Conservation (phyloP, 208 protist species). For the Angomonas deanei region DNA sequence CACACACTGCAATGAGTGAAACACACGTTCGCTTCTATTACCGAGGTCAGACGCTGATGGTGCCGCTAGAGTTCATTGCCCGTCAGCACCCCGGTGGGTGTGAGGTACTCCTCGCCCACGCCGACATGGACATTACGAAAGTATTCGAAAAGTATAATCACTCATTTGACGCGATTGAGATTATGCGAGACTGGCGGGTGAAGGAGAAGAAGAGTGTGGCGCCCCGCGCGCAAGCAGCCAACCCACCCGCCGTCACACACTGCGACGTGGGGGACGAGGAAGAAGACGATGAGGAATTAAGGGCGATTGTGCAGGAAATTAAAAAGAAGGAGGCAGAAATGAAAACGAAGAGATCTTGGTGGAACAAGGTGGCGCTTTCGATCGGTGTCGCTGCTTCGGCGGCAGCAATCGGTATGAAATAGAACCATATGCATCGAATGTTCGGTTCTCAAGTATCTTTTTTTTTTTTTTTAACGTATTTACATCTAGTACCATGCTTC, state of each 20-base stretch:
- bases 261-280: not conserved
- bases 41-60: constrained; percentile 16
- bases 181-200: constrained; percentile 20
- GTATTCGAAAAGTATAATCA: constrained; percentile 28
- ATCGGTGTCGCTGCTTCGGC: constrained; percentile 18
- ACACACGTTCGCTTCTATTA: constrained; percentile 20
- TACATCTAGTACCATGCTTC: not conserved
- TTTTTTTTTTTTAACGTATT: not conserved
- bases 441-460: not conserved
- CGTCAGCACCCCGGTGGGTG: constrained; percentile 33
- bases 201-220: not conserved
- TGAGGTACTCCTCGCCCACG: constrained; percentile 15
- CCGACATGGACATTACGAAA: constrained; percentile 25
- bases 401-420: constrained; percentile 15
- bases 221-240: not conserved
- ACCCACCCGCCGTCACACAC: not conserved
- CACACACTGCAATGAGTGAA: not conserved
- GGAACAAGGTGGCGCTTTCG: not conserved
- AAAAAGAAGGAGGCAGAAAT: not conserved
- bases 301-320: not conserved
- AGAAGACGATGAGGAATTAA: not conserved
- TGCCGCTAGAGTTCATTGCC: constrained; percentile 26
- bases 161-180: constrained; percentile 22
- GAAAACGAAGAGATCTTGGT: not conserved
- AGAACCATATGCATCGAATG: not conserved